phyloP scores from a whole-genome alignment of 768 basidiomycete species.

The Pholiota microspora region DNA sequence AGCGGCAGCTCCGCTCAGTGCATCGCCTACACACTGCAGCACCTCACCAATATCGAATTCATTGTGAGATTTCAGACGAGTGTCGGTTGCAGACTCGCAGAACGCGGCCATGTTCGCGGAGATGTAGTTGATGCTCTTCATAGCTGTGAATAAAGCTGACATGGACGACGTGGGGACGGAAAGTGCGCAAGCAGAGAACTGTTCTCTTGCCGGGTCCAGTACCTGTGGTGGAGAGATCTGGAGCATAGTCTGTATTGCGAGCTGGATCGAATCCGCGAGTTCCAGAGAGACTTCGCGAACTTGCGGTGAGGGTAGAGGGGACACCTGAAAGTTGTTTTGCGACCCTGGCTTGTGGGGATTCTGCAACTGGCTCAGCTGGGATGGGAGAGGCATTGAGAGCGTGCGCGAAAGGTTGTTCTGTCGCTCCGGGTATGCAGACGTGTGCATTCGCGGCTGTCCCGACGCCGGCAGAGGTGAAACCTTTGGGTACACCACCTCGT shows the following conservation, averaged over 20 bases:
- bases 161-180: conserved; percentile 86
- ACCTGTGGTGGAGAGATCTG: conserved; percentile 89
- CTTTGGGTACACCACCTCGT: conserved; percentile 7
- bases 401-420: conserved; percentile 66
- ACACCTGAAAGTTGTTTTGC: conserved; percentile 14
- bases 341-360: conserved; percentile 54
- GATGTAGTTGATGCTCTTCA: conserved; percentile 93
- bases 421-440: too few relatives aligned
- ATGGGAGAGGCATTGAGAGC: conserved; percentile 77
- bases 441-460: conserved; percentile 32
- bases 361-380: conserved; percentile 71
- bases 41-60: conserved; percentile 94
- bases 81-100: conserved; percentile 22
- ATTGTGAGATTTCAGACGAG: conserved; percentile 26
- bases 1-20: conserved; percentile 79
- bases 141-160: conserved; percentile 84
- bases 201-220: conserved; percentile 90
- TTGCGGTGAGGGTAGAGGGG: conserved; percentile 28
- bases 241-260: conserved; percentile 87
- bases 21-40: conserved; percentile 86
- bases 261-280: conserved; percentile 87
- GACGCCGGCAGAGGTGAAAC: conserved; percentile 7
- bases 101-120: conserved; percentile 78
- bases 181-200: conserved; percentile 85
- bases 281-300: conserved; percentile 78